These are phyloP conservation scores for Pseudomassariella vexata DNA, from an alignment of 2,329 filamentous ascomycete genomes.

Conservation along the genomic window DNA sequence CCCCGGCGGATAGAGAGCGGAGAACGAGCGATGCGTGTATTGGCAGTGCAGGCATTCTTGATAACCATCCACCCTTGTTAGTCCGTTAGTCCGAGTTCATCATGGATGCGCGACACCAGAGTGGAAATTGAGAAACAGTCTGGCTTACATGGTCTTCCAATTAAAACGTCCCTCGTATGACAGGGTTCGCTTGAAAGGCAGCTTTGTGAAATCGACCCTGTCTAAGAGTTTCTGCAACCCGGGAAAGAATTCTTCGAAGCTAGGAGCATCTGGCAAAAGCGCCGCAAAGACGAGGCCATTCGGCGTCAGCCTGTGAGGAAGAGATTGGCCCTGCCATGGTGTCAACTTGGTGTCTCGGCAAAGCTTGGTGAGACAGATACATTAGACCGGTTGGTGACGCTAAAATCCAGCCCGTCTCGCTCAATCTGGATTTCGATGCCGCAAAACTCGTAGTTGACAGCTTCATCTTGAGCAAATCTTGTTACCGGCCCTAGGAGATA, in stretches of 20 bases:
- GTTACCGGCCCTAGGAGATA: conserved; percentile 6
- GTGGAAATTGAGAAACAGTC: not conserved
- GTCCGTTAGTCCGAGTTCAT: conserved; percentile 8
- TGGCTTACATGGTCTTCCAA: conserved; percentile 50
- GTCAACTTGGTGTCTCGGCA: not conserved
- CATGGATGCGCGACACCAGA: too few relatives aligned
- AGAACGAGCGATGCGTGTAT: conserved; percentile 52
- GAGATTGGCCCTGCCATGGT: not conserved
- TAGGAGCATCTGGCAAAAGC: conserved; percentile 37
- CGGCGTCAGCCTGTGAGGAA: conserved; percentile 30
- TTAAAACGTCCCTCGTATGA: conserved; percentile 52
- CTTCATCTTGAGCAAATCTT: conserved; percentile 1
- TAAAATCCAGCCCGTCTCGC: not conserved
- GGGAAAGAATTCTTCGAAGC: conserved; percentile 47
- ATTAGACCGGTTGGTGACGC: not conserved
- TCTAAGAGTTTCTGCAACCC: conserved; percentile 41
- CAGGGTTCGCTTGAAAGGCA: conserved; percentile 45
- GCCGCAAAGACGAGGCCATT: conserved; percentile 49
- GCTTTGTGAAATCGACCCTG: conserved; percentile 46
- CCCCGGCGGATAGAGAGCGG: conserved; percentile 46
- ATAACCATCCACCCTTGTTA: conserved; percentile 43
- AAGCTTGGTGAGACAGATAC: not conserved
- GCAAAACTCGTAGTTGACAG: conserved; percentile 5
- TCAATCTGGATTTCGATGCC: conserved; percentile 4
- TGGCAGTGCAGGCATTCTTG: conserved; percentile 55